These are phyloP conservation scores for Rhododendron ovatum DNA, from an alignment of 148 eudicot genomes.

Conservation along the genomic window DNA sequence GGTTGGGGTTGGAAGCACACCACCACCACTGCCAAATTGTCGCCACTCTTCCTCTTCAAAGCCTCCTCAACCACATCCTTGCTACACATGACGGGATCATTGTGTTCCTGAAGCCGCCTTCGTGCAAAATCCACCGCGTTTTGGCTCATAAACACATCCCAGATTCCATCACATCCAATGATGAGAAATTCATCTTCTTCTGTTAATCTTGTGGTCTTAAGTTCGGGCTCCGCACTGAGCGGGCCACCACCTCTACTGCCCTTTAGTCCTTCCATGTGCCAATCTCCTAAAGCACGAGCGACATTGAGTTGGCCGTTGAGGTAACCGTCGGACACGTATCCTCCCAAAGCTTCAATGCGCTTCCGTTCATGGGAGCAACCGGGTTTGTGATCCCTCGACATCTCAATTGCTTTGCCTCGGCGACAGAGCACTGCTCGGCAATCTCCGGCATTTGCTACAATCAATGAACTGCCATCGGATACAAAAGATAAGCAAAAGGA, in stretches of 20 bases:
- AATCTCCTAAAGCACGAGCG: constrained; percentile 88
- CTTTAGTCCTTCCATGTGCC: constrained; percentile 86
- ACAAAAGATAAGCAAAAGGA: not conserved
- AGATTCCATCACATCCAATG: constrained; percentile 85
- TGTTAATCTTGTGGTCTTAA: constrained; percentile 58
- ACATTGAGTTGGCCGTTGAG: constrained; percentile 87
- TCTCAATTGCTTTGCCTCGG: constrained; percentile 76
- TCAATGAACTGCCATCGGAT: constrained; percentile 49
- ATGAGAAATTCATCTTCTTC: constrained; percentile 87
- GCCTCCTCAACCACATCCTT: constrained; percentile 81
- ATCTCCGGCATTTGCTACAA: constrained; percentile 96
- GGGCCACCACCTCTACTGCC: constrained; percentile 54
- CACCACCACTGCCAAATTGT: constrained; percentile 71
- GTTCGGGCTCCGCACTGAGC: constrained; percentile 75
- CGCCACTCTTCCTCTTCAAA: constrained; percentile 78
- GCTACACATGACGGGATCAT: constrained; percentile 70
- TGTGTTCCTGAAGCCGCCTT: constrained; percentile 80
- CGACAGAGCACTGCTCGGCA: constrained; percentile 89
- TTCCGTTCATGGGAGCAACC: constrained; percentile 46
- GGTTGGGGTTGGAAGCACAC: constrained; percentile 71
- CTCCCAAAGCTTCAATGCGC: constrained; percentile 86
- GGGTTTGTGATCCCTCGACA: constrained; percentile 93
- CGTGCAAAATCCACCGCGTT: constrained; percentile 93
- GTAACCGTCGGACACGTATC: constrained; percentile 80
- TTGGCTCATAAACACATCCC: constrained; percentile 94